These are phyloP conservation scores for Lactarius akahatsu DNA, from an alignment of 768 basidiomycete genomes.

Conservation along the genomic window DNA sequence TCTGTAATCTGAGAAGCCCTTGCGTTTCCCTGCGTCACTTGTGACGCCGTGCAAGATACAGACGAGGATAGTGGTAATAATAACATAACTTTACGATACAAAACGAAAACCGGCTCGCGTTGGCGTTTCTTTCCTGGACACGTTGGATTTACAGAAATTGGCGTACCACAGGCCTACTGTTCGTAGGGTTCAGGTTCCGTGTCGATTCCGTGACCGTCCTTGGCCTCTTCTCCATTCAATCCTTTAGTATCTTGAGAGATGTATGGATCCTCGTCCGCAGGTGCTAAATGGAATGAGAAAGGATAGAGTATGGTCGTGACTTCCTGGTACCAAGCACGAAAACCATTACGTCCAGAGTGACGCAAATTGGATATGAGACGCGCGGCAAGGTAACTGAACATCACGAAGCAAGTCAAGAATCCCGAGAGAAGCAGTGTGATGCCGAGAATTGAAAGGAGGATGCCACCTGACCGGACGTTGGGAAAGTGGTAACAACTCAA, in stretches of 20 bases:
- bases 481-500: background rate
- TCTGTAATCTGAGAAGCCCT: background rate
- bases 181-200: background rate
- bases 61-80: background rate
- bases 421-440: constrained; percentile 22
- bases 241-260: constrained; percentile 12
- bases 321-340: constrained; percentile 21
- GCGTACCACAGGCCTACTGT: background rate
- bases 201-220: background rate
- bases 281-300: background rate
- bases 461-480: constrained; percentile 10
- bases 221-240: background rate
- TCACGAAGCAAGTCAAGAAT: constrained; percentile 18
- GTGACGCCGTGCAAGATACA: background rate
- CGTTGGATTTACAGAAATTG: background rate
- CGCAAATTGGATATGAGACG: constrained; percentile 14
- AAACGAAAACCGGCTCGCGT: background rate
- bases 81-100: constrained; percentile 7
- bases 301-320: constrained; percentile 9
- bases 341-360: constrained; percentile 20
- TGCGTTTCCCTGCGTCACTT: background rate
- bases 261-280: constrained; percentile 1
- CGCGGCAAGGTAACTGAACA: constrained; percentile 18
- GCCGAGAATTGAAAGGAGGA: constrained; percentile 21
- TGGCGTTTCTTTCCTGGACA: background rate